Conservation (phyloP, 495 filamentous ascomycete species). For the Darksidea phi region DNA sequence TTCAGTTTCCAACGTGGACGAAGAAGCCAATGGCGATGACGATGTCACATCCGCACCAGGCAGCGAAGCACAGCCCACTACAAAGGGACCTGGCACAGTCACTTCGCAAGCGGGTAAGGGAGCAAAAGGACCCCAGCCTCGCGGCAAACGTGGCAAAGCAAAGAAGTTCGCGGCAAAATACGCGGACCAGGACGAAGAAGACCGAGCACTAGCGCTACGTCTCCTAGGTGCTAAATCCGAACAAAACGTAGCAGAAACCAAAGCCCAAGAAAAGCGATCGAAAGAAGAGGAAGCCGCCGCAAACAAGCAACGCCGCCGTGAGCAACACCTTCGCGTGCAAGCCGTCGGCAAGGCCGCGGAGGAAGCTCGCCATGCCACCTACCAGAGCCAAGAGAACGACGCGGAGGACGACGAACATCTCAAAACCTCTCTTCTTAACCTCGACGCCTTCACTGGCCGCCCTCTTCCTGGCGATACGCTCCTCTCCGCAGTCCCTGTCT, state of each 20-base stretch:
- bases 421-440: slow-evolving; percentile 52
- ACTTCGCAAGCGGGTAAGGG: slow-evolving; percentile 36
- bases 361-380: slow-evolving; percentile 55
- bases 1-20: slow-evolving; percentile 15
- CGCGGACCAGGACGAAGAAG: slow-evolving; percentile 90
- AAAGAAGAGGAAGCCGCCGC: slow-evolving; percentile 63
- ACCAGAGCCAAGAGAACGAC: slow-evolving; percentile 40
- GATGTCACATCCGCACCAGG: slow-evolving; percentile 5
- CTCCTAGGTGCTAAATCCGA: slow-evolving; percentile 70
- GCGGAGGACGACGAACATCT: slow-evolving; percentile 55
- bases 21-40: slow-evolving; percentile 15
- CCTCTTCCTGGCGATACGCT: slow-evolving; percentile 82
- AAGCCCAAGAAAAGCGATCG: slow-evolving; percentile 50
- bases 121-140: slow-evolving; percentile 47
- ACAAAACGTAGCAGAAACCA: slow-evolving; percentile 53
- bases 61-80: slow-evolving; percentile 1
- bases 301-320: slow-evolving; percentile 66
- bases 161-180: slow-evolving; percentile 91
- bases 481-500: slow-evolving; percentile 83
- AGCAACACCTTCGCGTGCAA: slow-evolving; percentile 73
- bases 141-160: slow-evolving; percentile 79
- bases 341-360: slow-evolving; percentile 61
- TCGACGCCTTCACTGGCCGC: slow-evolving; percentile 74
- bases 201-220: slow-evolving; percentile 75
- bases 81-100: slow-evolving; percentile 20